These are phyloP conservation scores for Camillea tinctor DNA, from an alignment of 2,329 filamentous ascomycete species.

Conservation along the genomic window DNA sequence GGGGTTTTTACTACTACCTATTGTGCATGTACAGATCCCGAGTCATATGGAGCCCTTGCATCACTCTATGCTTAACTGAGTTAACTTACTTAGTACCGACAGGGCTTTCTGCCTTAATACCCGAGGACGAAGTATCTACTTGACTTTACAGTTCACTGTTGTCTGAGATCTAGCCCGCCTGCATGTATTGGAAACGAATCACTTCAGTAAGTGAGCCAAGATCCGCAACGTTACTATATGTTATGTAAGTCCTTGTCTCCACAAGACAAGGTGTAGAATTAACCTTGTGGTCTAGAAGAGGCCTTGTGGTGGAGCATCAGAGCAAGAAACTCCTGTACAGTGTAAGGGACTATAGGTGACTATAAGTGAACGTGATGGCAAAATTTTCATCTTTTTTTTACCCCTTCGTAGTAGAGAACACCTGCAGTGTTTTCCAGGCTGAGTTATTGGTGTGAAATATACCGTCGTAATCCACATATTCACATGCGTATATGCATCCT, in stretches of 20 bases:
- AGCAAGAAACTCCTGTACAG: not conserved
- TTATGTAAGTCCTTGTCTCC: not conserved
- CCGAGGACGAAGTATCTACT: not conserved
- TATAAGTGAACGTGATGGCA: not conserved
- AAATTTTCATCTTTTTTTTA: not conserved
- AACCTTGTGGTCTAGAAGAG: not conserved
- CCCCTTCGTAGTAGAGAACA: not conserved
- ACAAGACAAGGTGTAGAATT: not conserved
- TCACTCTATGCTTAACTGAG: not conserved
- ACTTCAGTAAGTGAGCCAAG: not conserved
- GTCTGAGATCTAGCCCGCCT: not conserved
- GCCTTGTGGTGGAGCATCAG: not conserved
- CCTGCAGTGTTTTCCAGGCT: not conserved
- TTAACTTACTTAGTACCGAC: not conserved
- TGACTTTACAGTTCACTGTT: not conserved
- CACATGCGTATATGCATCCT: not conserved
- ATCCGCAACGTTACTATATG: not conserved
- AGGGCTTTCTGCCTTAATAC: not conserved
- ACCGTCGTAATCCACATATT: not conserved
- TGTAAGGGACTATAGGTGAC: not conserved
- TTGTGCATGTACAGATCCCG: not conserved
- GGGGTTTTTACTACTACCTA: not conserved
- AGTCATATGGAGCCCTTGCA: not conserved
- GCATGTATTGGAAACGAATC: not conserved
- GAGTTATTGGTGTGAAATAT: not conserved